Conservation (phyloP, 345 rosid genomes). For the Trapa incisa region DNA sequence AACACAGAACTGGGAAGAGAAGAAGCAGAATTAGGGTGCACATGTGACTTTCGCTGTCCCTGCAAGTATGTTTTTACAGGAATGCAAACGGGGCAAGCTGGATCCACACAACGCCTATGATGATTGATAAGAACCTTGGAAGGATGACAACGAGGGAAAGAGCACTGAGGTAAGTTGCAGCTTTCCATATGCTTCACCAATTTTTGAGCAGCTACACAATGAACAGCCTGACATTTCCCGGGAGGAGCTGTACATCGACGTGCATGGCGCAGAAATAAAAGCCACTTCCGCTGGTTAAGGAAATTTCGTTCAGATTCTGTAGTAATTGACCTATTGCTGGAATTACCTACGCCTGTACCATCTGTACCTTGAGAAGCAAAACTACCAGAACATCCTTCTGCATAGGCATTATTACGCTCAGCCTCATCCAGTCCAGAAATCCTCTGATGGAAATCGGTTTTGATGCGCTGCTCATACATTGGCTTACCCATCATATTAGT, state of each 20-base stretch:
- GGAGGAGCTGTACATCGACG: constrained; percentile 64
- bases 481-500: constrained; percentile 33
- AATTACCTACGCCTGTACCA: constrained; percentile 31
- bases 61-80: constrained; percentile 55
- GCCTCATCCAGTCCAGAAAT: constrained; percentile 64
- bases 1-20: constrained; percentile 23
- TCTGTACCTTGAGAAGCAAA: constrained; percentile 34
- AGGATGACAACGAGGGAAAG: constrained; percentile 64
- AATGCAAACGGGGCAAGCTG: constrained; percentile 77
- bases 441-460: constrained; percentile 67
- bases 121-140: constrained; percentile 59
- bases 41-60: constrained; percentile 37
- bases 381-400: constrained; percentile 43
- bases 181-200: constrained; percentile 69
- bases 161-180: constrained; percentile 47
- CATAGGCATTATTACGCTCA: constrained; percentile 51
- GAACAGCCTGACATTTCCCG: constrained; percentile 60
- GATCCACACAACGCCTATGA: constrained; percentile 49
- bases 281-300: constrained; percentile 74
- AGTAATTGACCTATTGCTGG: constrained; percentile 36
- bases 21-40: constrained; percentile 29
- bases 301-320: constrained; percentile 47
- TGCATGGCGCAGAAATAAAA: constrained; percentile 80
- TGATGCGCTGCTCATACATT: constrained; percentile 52
- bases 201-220: constrained; percentile 50